These are phyloP conservation scores for Diaporthe humulicola DNA, from an alignment of 2,329 filamentous ascomycete species.

Conservation along the genomic window DNA sequence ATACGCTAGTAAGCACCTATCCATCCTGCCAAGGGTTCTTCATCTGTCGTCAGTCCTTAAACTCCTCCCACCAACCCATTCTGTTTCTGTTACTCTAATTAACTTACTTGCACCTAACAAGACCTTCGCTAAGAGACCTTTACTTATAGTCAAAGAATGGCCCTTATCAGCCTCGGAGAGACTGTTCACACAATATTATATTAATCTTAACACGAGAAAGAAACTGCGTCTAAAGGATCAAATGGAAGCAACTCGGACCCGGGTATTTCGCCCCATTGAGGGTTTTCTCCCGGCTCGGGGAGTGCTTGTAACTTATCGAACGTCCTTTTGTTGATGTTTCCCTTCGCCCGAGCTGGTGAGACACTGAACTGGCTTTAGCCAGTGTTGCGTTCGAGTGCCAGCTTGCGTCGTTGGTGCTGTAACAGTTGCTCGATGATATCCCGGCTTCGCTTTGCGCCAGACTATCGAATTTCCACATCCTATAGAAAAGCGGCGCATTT, in stretches of 20 bases:
- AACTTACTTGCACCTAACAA: too few species aligned
- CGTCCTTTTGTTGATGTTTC: background rate
- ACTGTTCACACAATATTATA: too few species aligned
- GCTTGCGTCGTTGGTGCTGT: background rate
- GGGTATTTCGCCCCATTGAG: background rate
- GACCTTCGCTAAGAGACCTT: too few species aligned
- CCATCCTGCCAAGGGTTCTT: too few species aligned
- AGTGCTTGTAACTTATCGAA: background rate
- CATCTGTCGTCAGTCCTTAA: too few species aligned
- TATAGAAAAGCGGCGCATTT: background rate
- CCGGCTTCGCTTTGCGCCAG: conserved; percentile 1
- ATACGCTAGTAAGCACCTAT: too few species aligned
- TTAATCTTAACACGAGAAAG: background rate
- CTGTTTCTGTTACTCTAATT: too few species aligned
- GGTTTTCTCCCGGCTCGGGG: background rate
- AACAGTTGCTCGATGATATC: background rate
- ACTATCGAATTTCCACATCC: background rate
- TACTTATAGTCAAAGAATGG: too few species aligned
- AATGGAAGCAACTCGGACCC: background rate
- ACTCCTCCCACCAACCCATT: too few species aligned
- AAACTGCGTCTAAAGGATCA: background rate
- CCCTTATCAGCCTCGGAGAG: too few species aligned
- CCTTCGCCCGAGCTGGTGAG: background rate
- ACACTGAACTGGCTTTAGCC: background rate
- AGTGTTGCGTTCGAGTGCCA: background rate